Evolutionary conservation across 176 grass and related monocot genomes (phyloP).

Genomic region (Ampelocalamus luodianensis): DNA sequence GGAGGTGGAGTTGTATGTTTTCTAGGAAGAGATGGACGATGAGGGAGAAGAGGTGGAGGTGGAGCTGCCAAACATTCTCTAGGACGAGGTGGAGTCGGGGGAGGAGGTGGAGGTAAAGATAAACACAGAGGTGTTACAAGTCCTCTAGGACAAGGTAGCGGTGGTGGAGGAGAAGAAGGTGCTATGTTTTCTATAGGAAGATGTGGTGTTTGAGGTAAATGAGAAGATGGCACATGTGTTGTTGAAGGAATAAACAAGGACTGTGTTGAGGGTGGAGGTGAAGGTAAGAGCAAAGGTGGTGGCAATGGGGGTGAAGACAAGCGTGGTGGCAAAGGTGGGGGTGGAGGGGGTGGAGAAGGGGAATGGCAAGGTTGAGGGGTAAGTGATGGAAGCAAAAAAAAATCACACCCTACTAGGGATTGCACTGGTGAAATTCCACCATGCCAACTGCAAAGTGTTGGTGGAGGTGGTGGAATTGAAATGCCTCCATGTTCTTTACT

Average conservation of each 20-base stretch:
- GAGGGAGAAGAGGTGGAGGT: not conserved
- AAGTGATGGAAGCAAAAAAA: not conserved
- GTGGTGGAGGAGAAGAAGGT: constrained; percentile 7
- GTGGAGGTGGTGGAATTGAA: constrained; percentile 43
- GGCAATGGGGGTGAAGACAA: constrained; percentile 6
- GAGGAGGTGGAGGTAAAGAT: not conserved
- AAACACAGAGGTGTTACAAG: constrained; percentile 2
- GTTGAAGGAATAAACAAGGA: constrained; percentile 10
- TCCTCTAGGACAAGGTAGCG: not conserved
- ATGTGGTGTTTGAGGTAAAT: not conserved
- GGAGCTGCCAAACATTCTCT: not conserved
- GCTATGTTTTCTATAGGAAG: constrained; percentile 4
- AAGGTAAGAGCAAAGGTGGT: constrained; percentile 4
- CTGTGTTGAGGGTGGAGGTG: constrained; percentile 10
- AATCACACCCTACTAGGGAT: not conserved
- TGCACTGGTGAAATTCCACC: not conserved
- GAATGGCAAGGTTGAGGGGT: not conserved
- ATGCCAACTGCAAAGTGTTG: not conserved
- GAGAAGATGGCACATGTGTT: not conserved
- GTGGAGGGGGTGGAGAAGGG: not conserved
- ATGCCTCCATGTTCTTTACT: constrained; percentile 37
- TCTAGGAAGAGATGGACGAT: constrained; percentile 2
- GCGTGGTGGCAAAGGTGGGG: constrained; percentile 9
- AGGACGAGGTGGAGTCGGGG: not conserved
- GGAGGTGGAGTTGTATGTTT: constrained; percentile 5